Evolutionary conservation across 768 basidiomycete genomes (phyloP).

Genomic region (Dioszegia aurantiaca): DNA sequence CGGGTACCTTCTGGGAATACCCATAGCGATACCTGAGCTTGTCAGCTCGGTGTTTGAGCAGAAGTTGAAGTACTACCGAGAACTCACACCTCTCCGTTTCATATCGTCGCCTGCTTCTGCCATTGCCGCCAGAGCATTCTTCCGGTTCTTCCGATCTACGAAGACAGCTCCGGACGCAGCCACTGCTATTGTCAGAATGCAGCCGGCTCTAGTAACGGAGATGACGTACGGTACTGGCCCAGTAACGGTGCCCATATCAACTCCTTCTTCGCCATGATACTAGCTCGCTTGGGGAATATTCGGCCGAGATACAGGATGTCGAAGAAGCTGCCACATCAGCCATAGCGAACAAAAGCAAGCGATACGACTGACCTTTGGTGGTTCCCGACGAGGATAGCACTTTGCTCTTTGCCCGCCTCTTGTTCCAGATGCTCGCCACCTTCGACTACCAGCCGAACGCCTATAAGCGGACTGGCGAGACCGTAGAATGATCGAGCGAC

Average conservation of each 20-base stretch:
- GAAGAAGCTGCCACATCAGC: conserved; percentile 36
- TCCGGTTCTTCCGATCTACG: conserved; percentile 77
- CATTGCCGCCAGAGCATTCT: conserved; percentile 69
- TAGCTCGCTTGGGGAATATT: conserved; percentile 73
- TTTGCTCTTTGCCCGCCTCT: conserved; percentile 37
- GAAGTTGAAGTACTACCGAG: neutral
- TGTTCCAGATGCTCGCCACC: conserved; percentile 70
- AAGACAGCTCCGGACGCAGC: conserved; percentile 83
- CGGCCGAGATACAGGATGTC: conserved; percentile 73
- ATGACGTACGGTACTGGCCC: conserved; percentile 67
- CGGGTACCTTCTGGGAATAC: conserved; percentile 97
- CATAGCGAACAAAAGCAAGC: neutral
- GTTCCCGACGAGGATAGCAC: conserved; percentile 73
- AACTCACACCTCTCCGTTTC: conserved; percentile 57
- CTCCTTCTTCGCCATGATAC: conserved; percentile 91
- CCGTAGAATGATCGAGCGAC: conserved; percentile 81
- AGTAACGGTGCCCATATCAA: conserved; percentile 76
- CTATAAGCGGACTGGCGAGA: conserved; percentile 63
- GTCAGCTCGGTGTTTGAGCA: neutral
- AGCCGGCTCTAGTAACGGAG: too few species aligned
- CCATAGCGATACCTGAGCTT: conserved; percentile 69
- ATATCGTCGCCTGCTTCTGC: conserved; percentile 73
- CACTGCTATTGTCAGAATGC: conserved; percentile 54
- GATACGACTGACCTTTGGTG: conserved; percentile 64
- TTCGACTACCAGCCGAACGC: conserved; percentile 72